A percentile compares a stretch with the other conserved stretches of the same genome.
Conservation (phyloP, 2,329 filamentous ascomycete genomes). For the Dactylellina cionopaga region DNA sequence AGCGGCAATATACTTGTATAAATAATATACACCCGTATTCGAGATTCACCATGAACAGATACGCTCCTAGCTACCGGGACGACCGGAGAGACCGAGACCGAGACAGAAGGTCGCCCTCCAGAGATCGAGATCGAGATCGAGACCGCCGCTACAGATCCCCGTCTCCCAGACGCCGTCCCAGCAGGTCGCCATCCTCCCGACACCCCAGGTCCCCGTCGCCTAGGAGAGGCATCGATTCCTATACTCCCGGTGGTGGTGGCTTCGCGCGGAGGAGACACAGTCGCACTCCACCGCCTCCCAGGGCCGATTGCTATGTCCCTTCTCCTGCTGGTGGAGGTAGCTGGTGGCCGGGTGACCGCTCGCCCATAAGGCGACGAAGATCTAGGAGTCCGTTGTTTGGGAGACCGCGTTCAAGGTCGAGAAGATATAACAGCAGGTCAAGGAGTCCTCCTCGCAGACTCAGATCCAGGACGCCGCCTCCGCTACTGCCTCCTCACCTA, state of each 20-base stretch:
- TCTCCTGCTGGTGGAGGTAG: conserved; percentile 50
- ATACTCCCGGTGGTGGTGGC: conserved; percentile 54
- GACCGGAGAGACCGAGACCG: conserved; percentile 51
- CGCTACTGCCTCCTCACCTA: neutral
- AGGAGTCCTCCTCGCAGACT: conserved; percentile 21
- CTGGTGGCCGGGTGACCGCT: conserved; percentile 53
- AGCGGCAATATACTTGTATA: neutral
- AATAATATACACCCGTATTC: neutral
- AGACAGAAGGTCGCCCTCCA: conserved; percentile 53
- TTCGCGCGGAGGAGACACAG: conserved; percentile 52
- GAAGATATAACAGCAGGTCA: conserved; percentile 28
- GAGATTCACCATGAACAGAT: conserved; percentile 45
- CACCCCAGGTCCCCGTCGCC: conserved; percentile 50
- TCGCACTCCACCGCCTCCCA: conserved; percentile 54
- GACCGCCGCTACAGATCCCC: conserved; percentile 36
- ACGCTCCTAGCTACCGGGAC: conserved; percentile 55
- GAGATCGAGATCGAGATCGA: too few relatives aligned
- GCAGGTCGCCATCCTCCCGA: conserved; percentile 39
- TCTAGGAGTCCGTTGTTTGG: conserved; percentile 46
- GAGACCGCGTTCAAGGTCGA: conserved; percentile 42
- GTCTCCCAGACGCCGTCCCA: conserved; percentile 32
- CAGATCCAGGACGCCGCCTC: conserved; percentile 29
- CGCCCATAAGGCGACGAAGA: conserved; percentile 29
- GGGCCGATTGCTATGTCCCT: conserved; percentile 56
- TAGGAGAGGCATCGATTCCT: conserved; percentile 55